phyloP scores from a whole-genome alignment of 2,329 filamentous ascomycete genomes.

The Annulohypoxylon truncatum region DNA sequence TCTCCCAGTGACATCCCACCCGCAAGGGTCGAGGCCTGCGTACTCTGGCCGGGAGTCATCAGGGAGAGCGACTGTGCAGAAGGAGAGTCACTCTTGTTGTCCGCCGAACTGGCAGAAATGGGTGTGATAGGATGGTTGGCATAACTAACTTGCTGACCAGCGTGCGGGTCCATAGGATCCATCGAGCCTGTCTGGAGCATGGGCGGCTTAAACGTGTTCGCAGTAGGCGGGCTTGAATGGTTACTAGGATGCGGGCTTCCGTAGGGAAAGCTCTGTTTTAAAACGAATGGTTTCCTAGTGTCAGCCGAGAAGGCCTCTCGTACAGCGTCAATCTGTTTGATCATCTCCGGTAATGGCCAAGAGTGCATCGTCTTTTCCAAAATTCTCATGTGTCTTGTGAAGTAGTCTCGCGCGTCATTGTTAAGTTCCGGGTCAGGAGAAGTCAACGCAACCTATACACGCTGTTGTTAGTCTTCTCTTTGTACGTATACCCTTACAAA shows the following conservation, averaged over 20 bases:
- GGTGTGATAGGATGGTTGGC: constrained; percentile 80
- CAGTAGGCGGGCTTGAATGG: constrained; percentile 71
- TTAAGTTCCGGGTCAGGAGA: constrained; percentile 92
- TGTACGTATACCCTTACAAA: not conserved
- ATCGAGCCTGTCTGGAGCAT: constrained; percentile 61
- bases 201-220: constrained; percentile 63
- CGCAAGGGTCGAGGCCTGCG: constrained; percentile 63
- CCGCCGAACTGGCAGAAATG: constrained; percentile 77
- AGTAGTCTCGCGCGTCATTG: constrained; percentile 85
- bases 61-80: constrained; percentile 77
- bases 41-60: constrained; percentile 70
- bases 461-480: constrained; percentile 30
- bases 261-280: constrained; percentile 89
- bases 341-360: constrained; percentile 91
- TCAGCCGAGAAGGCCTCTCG: constrained; percentile 93
- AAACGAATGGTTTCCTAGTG: constrained; percentile 82
- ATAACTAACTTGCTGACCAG: constrained; percentile 74
- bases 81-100: constrained; percentile 82
- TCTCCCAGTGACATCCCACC: constrained; percentile 71
- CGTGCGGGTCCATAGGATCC: constrained; percentile 65
- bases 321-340: constrained; percentile 88
- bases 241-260: constrained; percentile 77
- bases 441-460: constrained; percentile 82
- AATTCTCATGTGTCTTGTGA: constrained; percentile 93
- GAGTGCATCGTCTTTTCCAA: constrained; percentile 84